phyloP scores from a whole-genome alignment of 108 stramenopile genomes.

The Skeletonema marinoi region DNA sequence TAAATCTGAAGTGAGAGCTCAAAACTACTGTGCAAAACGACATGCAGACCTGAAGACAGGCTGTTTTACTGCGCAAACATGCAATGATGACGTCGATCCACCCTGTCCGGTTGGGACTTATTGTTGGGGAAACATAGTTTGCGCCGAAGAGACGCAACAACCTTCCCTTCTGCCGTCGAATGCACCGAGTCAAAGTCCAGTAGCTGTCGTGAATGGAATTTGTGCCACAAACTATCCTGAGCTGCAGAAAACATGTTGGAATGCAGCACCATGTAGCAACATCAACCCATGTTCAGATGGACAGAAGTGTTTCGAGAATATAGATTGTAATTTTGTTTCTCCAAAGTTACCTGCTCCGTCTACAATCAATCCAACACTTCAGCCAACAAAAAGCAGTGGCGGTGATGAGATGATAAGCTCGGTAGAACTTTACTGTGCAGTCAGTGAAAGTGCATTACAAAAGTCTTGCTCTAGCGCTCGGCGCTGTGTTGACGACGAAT shows the following conservation, averaged over 20 bases:
- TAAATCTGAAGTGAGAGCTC: neutral
- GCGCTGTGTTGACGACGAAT: neutral
- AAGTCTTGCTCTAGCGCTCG: constrained; percentile 26
- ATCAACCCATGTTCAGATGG: neutral
- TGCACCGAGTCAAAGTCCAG: neutral
- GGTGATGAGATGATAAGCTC: neutral
- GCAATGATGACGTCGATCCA: constrained; percentile 7
- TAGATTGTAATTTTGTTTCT: constrained; percentile 4
- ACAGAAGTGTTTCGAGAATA: constrained; percentile 4
- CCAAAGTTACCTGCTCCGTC: neutral
- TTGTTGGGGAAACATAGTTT: constrained; percentile 5
- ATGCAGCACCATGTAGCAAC: constrained; percentile 1
- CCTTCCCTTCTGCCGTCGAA: neutral
- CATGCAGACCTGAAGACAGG: neutral
- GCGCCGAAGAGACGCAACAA: neutral
- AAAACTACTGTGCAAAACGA: constrained; percentile 1
- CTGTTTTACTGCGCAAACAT: neutral
- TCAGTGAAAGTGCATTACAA: constrained; percentile 7
- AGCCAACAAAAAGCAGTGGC: neutral
- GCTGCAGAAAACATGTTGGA: constrained; percentile 3
- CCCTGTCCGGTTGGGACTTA: neutral
- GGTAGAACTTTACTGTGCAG: constrained; percentile 17
- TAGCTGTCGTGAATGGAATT: neutral
- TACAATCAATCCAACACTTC: neutral
- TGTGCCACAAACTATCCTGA: constrained; percentile 4